Evolutionary conservation across 768 basidiomycete species (phyloP).

Genomic region (Rickenella mellea): DNA sequence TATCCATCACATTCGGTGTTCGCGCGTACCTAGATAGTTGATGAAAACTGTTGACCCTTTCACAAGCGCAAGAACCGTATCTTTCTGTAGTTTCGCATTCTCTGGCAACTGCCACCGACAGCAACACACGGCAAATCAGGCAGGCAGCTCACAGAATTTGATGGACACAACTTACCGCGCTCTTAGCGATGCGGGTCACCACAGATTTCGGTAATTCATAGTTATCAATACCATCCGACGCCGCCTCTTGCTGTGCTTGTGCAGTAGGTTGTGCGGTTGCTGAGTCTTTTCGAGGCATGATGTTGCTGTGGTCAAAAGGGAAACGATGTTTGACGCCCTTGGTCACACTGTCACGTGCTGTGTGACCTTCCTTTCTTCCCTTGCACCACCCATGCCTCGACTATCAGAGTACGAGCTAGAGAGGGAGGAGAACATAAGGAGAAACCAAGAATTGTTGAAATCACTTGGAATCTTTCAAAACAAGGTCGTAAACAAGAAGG

Average conservation of each 20-base stretch:
- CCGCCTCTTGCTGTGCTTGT: conserved; percentile 69
- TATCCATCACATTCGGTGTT: conserved; percentile 3
- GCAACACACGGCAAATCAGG: neutral
- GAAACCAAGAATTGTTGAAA: neutral
- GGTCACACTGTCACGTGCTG: neutral
- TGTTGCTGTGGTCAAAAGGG: conserved; percentile 2
- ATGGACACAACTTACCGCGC: conserved; percentile 49
- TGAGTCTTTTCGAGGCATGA: conserved; percentile 69
- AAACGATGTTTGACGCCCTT: neutral
- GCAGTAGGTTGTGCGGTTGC: conserved; percentile 49
- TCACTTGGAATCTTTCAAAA: neutral
- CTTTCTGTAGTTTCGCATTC: conserved; percentile 81
- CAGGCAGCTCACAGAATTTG: neutral
- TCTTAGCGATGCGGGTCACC: conserved; percentile 79
- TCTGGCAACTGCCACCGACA: conserved; percentile 61
- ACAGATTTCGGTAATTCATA: conserved; percentile 80
- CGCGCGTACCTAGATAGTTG: conserved; percentile 72
- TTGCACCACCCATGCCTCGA: neutral
- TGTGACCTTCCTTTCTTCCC: neutral
- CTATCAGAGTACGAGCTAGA: conserved; percentile 1
- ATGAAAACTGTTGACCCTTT: conserved; percentile 94
- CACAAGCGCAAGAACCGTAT: conserved; percentile 73
- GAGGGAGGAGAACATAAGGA: neutral
- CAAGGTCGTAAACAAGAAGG: neutral
- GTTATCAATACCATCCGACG: conserved; percentile 81